Conservation (phyloP, 1,284 basidiomycete genomes). For the Marasmius tenuissimus region DNA sequence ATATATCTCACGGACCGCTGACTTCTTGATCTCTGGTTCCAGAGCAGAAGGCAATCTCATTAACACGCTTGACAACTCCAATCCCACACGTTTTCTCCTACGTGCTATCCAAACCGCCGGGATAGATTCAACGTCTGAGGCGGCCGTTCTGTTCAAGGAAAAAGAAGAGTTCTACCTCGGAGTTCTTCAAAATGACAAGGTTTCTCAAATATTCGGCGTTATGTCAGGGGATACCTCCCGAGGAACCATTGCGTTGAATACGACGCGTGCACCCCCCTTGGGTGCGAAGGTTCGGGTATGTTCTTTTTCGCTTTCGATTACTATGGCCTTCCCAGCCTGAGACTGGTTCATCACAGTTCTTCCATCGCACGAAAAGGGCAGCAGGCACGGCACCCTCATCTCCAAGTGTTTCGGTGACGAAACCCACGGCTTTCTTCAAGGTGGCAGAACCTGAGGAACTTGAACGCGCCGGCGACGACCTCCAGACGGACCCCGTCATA, state of each 20-base stretch:
- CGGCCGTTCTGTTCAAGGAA: conserved; percentile 49
- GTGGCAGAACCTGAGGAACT: conserved; percentile 8
- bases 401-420: not conserved
- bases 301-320: not conserved
- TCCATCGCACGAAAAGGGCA: conserved; percentile 17
- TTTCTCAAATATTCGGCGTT: conserved; percentile 52
- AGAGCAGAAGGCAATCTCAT: conserved; percentile 84
- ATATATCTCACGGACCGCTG: not conserved
- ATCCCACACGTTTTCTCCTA: conserved; percentile 74
- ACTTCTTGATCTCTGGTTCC: conserved; percentile 2
- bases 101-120: conserved; percentile 48
- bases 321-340: conserved; percentile 6
- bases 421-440: not conserved
- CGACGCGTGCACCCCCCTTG: conserved; percentile 49
- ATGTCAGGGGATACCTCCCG: conserved; percentile 79
- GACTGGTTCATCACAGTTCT: conserved; percentile 12
- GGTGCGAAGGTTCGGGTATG: conserved; percentile 64
- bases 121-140: conserved; percentile 24
- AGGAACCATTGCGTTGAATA: conserved; percentile 73
- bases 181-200: conserved; percentile 27
- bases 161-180: conserved; percentile 71
- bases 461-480: conserved; percentile 14
- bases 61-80: conserved; percentile 57
- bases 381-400: conserved; percentile 12
- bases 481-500: conserved; percentile 11